A percentile compares a stretch with the other conserved stretches of the same genome.
These are phyloP conservation scores for Canna indica DNA, from an alignment of 176 grass and related monocot species.

Conservation along the genomic window DNA sequence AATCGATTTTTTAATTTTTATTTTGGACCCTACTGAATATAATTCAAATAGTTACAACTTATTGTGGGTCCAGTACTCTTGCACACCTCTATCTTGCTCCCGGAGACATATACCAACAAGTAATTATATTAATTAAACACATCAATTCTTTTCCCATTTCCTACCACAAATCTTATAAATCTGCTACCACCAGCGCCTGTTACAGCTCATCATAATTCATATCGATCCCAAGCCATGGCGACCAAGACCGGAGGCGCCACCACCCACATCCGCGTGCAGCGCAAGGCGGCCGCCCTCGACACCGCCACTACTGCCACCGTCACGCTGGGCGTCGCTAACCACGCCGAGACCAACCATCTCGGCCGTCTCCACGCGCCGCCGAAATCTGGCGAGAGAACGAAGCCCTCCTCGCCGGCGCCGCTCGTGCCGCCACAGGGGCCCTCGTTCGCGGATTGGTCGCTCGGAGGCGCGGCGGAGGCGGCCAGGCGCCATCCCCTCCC, in stretches of 20 bases:
- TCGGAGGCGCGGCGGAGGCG: conserved; percentile 6
- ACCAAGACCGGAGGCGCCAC: background rate
- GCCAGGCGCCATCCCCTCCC: conserved; percentile 42
- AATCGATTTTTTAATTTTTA: too few species aligned
- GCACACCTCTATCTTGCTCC: too few species aligned
- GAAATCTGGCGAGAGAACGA: background rate
- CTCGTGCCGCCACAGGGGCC: background rate
- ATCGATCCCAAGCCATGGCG: background rate
- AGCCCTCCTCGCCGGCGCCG: background rate
- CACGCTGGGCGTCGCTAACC: background rate
- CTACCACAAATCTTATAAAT: background rate
- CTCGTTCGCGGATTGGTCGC: conserved; percentile 10
- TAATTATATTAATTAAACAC: too few species aligned
- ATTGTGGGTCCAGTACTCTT: too few species aligned
- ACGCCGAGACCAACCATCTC: too few species aligned
- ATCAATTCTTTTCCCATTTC: background rate
- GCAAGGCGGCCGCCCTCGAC: background rate
- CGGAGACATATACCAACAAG: too few species aligned
- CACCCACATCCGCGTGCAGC: background rate
- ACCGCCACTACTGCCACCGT: background rate
- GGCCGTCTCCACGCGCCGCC: too few species aligned
- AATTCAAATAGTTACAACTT: too few species aligned
- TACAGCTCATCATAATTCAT: too few species aligned
- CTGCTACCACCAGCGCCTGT: background rate
- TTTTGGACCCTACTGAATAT: too few species aligned